Base-by-base conservation (phyloP, 2,329 filamentous ascomycete species). In the Talaromyces sp. region DNA sequence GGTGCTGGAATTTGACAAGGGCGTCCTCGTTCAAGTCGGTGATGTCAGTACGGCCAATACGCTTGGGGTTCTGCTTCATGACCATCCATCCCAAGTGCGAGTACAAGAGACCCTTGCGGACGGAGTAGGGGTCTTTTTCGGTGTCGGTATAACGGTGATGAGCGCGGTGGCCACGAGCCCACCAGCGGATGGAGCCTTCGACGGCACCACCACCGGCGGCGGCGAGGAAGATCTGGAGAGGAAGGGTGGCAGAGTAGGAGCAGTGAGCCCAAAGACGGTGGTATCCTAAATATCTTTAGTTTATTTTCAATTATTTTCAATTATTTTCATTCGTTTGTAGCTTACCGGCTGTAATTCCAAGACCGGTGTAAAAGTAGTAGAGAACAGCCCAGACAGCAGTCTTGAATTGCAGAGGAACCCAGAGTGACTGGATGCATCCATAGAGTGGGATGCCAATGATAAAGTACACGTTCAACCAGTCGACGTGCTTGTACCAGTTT, bases 141-240 rank as follows among this genome's bases (percentile, higher is more conserved):
- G 92, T 96, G 76, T 96, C 92, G 82, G 92, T 96, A 79, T 95
- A 96, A 73, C 92, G 87, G 84, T 96, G 92, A 79, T 96, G 92
- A 73, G 91, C 90, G 71, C 92, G 89, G 82, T 96, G 92, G 75
- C 90, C 91, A 73, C 91, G 88, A 67, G 91, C 88, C 92, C 92
- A 96, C 92, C 92, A 96, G 78, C 92, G 85, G 76, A 93, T 90
- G 54, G 91, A 95, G 65, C 92, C 92, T 78, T 96, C 87, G 65
- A 94, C 91, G 70, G 92, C 91, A 80, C 91, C 92, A 73, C 90
- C 91, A 66, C 92, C 92, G 68, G 92, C 87, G 58, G 89, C 89
- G 67, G 91, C 91, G 69, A 96, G 88, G 81, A 92, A 94, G 74
- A 95, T 88, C 79, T 90, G 89, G 65, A 96, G 86, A 53, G 91